A percentile compares a stretch with the other conserved stretches of the same genome.
Evolutionary conservation across 208 protist genomes (phyloP).

Genomic region (Jaenimonas drosophilae): DNA sequence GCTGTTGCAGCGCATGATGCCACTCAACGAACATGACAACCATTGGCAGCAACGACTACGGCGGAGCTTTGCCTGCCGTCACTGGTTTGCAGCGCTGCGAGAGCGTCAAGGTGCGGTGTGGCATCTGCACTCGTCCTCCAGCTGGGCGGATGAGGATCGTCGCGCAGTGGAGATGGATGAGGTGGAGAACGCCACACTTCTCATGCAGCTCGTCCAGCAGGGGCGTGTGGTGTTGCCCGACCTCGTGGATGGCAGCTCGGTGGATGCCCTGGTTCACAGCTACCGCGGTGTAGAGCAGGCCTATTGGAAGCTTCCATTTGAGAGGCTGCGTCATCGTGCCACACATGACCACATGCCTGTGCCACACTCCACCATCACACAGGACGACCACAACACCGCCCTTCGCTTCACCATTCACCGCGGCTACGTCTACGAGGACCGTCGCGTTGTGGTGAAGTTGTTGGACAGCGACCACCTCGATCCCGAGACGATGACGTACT

Average conservation of each 20-base stretch:
- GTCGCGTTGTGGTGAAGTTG: slow-evolving; percentile 17
- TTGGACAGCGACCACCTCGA: slow-evolving; percentile 3
- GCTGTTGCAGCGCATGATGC: slow-evolving; percentile 2
- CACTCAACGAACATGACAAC: no score
- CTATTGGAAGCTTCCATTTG: no score
- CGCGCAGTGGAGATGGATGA: slow-evolving; percentile 28
- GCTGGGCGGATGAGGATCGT: slow-evolving; percentile 23
- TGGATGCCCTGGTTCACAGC: no score
- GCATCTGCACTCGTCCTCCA: slow-evolving; percentile 34
- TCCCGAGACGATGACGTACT: slow-evolving; percentile 19
- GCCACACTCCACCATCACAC: background rate
- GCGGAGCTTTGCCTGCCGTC: slow-evolving; percentile 31
- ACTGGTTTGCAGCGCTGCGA: slow-evolving; percentile 25
- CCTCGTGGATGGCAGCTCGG: background rate
- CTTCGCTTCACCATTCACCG: slow-evolving; percentile 6
- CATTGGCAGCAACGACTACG: slow-evolving; percentile 29
- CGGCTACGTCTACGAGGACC: slow-evolving; percentile 11
- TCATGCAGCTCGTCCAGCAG: background rate
- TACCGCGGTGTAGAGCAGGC: no score
- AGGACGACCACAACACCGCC: background rate
- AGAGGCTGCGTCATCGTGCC: no score
- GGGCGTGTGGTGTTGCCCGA: no score
- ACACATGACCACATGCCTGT: no score
- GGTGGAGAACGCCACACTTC: slow-evolving; percentile 10
- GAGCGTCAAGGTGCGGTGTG: slow-evolving; percentile 38